A percentile compares a stretch with the other conserved stretches of the same genome.
phyloP scores from a whole-genome alignment of 129 eudicot genomes.

The carrot (Daucus carota) region DNA sequence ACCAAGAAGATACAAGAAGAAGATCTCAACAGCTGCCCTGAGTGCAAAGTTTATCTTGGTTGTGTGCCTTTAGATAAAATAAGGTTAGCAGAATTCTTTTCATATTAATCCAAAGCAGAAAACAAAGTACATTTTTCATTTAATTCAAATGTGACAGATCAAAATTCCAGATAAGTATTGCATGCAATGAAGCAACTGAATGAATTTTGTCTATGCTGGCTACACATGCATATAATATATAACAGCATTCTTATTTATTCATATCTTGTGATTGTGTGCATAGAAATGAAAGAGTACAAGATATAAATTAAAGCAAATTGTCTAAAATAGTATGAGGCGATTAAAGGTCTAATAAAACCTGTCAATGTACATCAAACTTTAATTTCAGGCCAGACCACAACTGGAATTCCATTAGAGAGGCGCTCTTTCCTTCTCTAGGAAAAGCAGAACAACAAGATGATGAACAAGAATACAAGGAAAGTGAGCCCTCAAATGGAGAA shows the following conservation, averaged over 20 bases:
- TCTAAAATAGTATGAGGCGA: neutral
- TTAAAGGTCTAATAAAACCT: neutral
- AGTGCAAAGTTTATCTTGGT: slow-evolving; percentile 33
- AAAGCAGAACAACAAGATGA: neutral
- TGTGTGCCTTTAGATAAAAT: slow-evolving; percentile 36
- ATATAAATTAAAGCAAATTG: neutral
- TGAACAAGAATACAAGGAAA: neutral
- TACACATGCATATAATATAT: neutral
- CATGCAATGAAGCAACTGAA: neutral
- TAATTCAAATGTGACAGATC: neutral
- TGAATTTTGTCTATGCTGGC: neutral
- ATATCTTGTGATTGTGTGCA: neutral
- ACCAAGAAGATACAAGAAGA: slow-evolving; percentile 29
- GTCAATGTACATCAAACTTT: neutral
- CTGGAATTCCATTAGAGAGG: slow-evolving; percentile 6
- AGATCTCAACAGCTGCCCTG: slow-evolving; percentile 31
- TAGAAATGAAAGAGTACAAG: neutral
- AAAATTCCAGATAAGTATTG: neutral
- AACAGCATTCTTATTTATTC: neutral
- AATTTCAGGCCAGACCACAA: slow-evolving; percentile 32
- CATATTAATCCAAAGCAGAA: neutral
- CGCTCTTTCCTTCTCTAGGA: slow-evolving; percentile 7
- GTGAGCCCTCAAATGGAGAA: neutral
- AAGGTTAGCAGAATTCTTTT: slow-evolving; percentile 18
- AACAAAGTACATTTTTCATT: neutral